Percentiles rank a stretch among this genome's conserved stretches.
These are phyloP conservation scores for Aspergillus sp. DNA, from an alignment of 2,329 filamentous ascomycete species.

Conservation along the genomic window DNA sequence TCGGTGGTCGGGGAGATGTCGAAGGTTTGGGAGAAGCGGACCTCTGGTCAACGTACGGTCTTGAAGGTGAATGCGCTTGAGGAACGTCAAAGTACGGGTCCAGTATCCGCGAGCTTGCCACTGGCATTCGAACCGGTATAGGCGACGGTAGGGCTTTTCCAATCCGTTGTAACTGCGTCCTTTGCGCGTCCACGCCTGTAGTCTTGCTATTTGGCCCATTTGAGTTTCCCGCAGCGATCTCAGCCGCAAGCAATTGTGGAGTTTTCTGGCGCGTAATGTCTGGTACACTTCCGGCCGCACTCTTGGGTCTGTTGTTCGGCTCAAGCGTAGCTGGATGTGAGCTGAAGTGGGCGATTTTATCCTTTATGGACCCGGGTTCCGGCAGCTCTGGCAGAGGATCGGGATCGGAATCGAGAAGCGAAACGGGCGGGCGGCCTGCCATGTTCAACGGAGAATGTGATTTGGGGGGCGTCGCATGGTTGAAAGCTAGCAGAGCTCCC, in stretches of 20 bases:
- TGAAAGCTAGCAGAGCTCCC: slow-evolving; percentile 39
- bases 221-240: slow-evolving; percentile 33
- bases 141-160: slow-evolving; percentile 24
- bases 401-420: slow-evolving; percentile 9
- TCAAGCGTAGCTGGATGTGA: slow-evolving; percentile 19
- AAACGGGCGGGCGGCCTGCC: slow-evolving; percentile 18
- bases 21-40: slow-evolving; percentile 6
- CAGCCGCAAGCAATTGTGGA: slow-evolving; percentile 35
- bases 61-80: slow-evolving; percentile 1
- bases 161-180: slow-evolving; percentile 10
- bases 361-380: slow-evolving; percentile 37
- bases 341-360: slow-evolving; percentile 38
- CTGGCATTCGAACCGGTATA: slow-evolving; percentile 22
- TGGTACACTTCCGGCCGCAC: slow-evolving; percentile 13
- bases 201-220: slow-evolving; percentile 19
- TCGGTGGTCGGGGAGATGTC: slow-evolving; percentile 7
- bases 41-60: slow-evolving; percentile 11
- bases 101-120: slow-evolving; percentile 1
- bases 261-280: slow-evolving; percentile 18
- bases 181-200: slow-evolving; percentile 4
- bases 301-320: slow-evolving; percentile 12
- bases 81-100: slow-evolving; percentile 6
- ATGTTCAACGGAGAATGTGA: slow-evolving; percentile 18
- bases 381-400: slow-evolving; percentile 26
- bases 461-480: slow-evolving; percentile 22